Conservation (phyloP, 2,329 filamentous ascomycete species). For the Penicillium sp. region DNA sequence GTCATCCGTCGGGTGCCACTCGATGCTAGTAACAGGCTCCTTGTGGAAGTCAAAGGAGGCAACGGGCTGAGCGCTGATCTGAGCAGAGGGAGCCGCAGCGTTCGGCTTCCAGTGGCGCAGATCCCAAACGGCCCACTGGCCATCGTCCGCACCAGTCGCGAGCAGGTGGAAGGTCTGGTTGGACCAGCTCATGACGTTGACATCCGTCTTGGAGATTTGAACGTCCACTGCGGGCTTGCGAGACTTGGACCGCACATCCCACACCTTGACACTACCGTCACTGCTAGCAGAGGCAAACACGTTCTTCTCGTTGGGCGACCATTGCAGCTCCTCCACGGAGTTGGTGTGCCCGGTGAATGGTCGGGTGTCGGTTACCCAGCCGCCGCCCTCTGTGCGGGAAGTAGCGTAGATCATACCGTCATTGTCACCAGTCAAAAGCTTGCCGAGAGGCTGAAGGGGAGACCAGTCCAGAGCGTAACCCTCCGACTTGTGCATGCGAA, state of each 20-base stretch:
- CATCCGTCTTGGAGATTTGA: constrained; percentile 79
- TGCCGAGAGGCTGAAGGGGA: constrained; percentile 75
- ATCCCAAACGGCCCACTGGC: constrained; percentile 95
- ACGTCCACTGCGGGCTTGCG: constrained; percentile 86
- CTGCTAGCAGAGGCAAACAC: constrained; percentile 94
- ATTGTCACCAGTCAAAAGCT: constrained; percentile 89
- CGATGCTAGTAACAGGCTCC: constrained; percentile 91
- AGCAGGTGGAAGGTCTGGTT: constrained; percentile 85
- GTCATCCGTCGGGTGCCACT: constrained; percentile 98
- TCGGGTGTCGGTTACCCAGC: constrained; percentile 83
- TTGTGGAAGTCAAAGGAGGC: constrained; percentile 94
- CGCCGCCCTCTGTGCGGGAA: constrained; percentile 81
- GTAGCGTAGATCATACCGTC: constrained; percentile 88
- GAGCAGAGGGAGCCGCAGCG: constrained; percentile 51
- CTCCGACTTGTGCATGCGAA: constrained; percentile 89
- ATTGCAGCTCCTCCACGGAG: constrained; percentile 93
- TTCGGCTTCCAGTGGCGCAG: constrained; percentile 88
- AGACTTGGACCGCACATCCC: constrained; percentile 91
- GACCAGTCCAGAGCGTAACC: constrained; percentile 99
- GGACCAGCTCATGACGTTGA: constrained; percentile 98
- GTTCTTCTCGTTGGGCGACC: constrained; percentile 89
- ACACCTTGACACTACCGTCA: constrained; percentile 93
- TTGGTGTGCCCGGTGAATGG: constrained; percentile 82
- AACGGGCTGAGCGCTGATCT: constrained; percentile 72
- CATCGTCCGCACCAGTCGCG: constrained; percentile 90